Base-by-base conservation (phyloP, 352 stramenopile genomes). In the Globisporangium alternatum region DNA sequence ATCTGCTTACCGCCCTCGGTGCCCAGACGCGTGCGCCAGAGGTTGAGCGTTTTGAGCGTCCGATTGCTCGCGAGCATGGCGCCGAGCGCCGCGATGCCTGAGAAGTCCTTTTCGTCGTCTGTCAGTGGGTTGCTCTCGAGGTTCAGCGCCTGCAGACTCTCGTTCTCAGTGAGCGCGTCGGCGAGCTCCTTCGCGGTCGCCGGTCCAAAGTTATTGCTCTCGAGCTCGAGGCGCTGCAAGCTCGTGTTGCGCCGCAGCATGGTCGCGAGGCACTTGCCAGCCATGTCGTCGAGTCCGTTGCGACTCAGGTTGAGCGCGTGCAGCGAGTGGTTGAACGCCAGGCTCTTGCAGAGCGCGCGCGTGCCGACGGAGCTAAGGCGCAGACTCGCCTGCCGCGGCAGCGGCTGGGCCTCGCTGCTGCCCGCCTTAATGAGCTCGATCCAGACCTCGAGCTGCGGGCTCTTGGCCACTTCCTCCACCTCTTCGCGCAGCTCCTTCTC, bases 41-140 rank as follows among this genome's bases (percentile, higher is more conserved):
- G 60, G 43, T 90, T 91, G 43, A 93, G 69, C 56, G 81, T 83
- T 10, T 71, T 74, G n/a, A 93, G 69, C 58, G 79, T 81, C 56
- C 64, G 56, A 66, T 93, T 93, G 58, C 70, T 72, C 22, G 67
- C 59, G 21, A 93, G 73, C 82, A 89, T 89, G 9, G 61, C 62
- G 9, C 71, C 72, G 6, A 93, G 61, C 3, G 84, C 84, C 0
- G 73, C 66, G 33, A 90, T 67, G 15, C 84, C 84, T 0, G 70
- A 75, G n/a, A 88, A 86, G 55, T 93, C 82, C 57, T 86, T 88
- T 64, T 93, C 84, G 65, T 91, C 80, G 65, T 87, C 78, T 0
- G 82, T 93, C 22, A 93, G 70, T 12, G 82, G 81, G 44, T 93
- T 93, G 67, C 82, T 93, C 69, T 93, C 84, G 22, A 93, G 69